These are phyloP conservation scores for Kitagawia praeruptora DNA, from an alignment of 129 eudicot species.

Conservation along the genomic window DNA sequence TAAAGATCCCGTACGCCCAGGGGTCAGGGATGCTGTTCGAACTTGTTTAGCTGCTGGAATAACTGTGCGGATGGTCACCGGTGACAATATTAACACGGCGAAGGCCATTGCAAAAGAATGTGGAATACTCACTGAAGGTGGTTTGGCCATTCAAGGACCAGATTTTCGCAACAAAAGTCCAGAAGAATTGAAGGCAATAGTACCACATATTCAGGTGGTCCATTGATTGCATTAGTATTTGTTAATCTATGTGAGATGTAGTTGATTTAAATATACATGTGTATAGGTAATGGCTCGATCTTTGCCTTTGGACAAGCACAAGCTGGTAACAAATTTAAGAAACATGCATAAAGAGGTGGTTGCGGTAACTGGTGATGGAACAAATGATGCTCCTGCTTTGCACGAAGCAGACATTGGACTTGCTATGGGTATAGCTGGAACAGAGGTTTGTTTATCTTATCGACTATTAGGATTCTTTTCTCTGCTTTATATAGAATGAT, in stretches of 20 bases:
- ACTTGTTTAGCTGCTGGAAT: slow-evolving; percentile 55
- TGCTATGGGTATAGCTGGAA: slow-evolving; percentile 91
- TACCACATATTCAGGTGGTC: slow-evolving; percentile 50
- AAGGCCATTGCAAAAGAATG: slow-evolving; percentile 72
- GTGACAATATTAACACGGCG: slow-evolving; percentile 59
- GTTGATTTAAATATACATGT: neutral
- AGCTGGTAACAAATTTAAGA: slow-evolving; percentile 52
- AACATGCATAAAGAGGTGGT: slow-evolving; percentile 50
- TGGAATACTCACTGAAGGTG: slow-evolving; percentile 57
- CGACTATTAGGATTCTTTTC: neutral
- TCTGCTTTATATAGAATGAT: neutral
- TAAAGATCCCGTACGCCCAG: slow-evolving; percentile 59
- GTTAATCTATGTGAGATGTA: neutral
- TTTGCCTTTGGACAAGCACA: slow-evolving; percentile 74
- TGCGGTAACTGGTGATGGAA: slow-evolving; percentile 93
- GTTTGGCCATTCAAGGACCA: slow-evolving; percentile 64
- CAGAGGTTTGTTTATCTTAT: slow-evolving; percentile 52
- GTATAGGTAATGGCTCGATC: slow-evolving; percentile 92
- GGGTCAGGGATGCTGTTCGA: slow-evolving; percentile 52
- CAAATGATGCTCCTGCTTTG: slow-evolving; percentile 93
- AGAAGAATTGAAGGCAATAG: slow-evolving; percentile 35
- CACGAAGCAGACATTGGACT: slow-evolving; percentile 86
- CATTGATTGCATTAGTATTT: neutral
- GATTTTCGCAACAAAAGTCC: slow-evolving; percentile 41
- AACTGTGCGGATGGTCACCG: slow-evolving; percentile 64